These are phyloP conservation scores for Globisporangium radiosum DNA, from an alignment of 352 stramenopile genomes.

Conservation along the genomic window DNA sequence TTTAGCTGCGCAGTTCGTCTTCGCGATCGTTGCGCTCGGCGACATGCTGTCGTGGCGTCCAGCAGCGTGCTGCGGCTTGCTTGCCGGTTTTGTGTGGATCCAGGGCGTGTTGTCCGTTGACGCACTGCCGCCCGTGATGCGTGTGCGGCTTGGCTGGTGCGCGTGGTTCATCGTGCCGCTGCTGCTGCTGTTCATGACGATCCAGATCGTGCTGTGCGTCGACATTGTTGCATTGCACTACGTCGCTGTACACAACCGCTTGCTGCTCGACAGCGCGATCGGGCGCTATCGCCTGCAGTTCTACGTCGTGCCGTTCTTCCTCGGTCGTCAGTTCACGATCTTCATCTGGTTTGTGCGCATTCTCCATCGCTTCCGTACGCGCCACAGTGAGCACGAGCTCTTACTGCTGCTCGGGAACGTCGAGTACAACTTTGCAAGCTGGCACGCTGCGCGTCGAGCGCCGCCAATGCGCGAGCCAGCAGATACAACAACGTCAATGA, in stretches of 20 bases:
- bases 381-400: constrained; percentile 7
- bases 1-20: constrained; percentile 12
- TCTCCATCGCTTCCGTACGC: constrained; percentile 6
- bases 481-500: no score
- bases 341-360: constrained; percentile 12
- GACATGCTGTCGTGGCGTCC: constrained; percentile 15
- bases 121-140: constrained; percentile 13
- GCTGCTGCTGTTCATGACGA: constrained; percentile 5
- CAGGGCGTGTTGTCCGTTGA: constrained; percentile 18
- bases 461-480: no score
- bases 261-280: constrained; percentile 8
- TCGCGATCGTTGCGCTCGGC: constrained; percentile 2
- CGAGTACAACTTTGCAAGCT: constrained; percentile 14
- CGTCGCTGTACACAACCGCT: constrained; percentile 9
- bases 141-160: constrained; percentile 5
- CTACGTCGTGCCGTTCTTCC: constrained; percentile 13
- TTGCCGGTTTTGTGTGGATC: constrained; percentile 16
- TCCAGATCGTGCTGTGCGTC: constrained; percentile 3
- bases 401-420: constrained; percentile 11
- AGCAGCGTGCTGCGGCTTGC: neutral
- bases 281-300: constrained; percentile 2
- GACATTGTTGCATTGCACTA: neutral
- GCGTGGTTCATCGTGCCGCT: constrained; percentile 2
- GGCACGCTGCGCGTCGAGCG: neutral
- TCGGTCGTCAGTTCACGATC: constrained; percentile 12